phyloP scores from a whole-genome alignment of 768 basidiomycete species.

The Phaeotremella skinneri region DNA sequence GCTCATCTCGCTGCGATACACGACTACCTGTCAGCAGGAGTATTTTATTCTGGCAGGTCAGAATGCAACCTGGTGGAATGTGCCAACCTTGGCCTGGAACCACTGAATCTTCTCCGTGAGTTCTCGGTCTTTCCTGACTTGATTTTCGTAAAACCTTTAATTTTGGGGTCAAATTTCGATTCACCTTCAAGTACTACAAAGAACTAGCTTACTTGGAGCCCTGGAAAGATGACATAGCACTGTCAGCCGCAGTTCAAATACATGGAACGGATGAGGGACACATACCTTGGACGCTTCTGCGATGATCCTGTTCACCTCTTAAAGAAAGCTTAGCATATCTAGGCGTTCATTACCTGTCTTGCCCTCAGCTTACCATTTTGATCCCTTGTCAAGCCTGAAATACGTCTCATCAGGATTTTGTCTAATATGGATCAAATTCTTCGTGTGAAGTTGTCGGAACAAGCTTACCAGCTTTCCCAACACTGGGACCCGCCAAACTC shows the following conservation, averaged over 20 bases:
- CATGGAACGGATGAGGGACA: background rate
- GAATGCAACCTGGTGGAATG: background rate
- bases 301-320: conserved; percentile 82
- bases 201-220: conserved; percentile 67
- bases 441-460: background rate
- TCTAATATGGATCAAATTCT: conserved; percentile 59
- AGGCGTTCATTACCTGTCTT: no score
- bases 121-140: conserved; percentile 84
- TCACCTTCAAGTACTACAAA: background rate
- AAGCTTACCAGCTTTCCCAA: conserved; percentile 77
- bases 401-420: conserved; percentile 60
- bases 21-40: conserved; percentile 61
- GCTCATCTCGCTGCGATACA: conserved; percentile 55
- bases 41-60: conserved; percentile 54
- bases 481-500: conserved; percentile 77
- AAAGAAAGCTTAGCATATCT: no score
- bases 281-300: conserved; percentile 74
- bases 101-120: conserved; percentile 71
- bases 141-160: conserved; percentile 63
- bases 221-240: conserved; percentile 10
- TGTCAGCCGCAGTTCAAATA: conserved; percentile 3
- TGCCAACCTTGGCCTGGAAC: conserved; percentile 59
- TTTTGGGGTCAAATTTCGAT: conserved; percentile 64
- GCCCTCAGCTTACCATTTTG: conserved; percentile 44
- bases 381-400: conserved; percentile 42